phyloP scores from a whole-genome alignment of 2,329 filamentous ascomycete species.

The Paracoccidioides lutzii region DNA sequence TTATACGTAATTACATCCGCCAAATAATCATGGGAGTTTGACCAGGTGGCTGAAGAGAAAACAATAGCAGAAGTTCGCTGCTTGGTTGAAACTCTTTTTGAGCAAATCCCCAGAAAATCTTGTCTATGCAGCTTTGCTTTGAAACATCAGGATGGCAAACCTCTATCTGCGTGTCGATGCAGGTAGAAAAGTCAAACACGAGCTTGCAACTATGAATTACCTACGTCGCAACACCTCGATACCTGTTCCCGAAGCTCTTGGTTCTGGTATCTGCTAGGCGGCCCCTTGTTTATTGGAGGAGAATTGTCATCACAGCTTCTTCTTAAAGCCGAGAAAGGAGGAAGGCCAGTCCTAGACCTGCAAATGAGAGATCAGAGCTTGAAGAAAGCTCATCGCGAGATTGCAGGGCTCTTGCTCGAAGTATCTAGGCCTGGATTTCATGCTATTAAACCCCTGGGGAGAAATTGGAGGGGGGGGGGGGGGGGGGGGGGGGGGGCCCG shows the following conservation, averaged over 20 bases:
- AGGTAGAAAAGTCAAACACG: conserved; percentile 19
- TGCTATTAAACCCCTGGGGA: conserved; percentile 10
- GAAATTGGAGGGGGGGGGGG: too few species aligned
- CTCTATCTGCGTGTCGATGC: conserved; percentile 14
- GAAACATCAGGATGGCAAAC: conserved; percentile 12
- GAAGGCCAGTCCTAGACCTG: conserved; percentile 9
- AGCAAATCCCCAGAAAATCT: conserved; percentile 14
- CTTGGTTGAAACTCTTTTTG: conserved; percentile 16
- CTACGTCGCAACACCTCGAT: conserved; percentile 16
- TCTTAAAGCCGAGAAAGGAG: conserved; percentile 11
- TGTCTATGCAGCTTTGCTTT: conserved; percentile 16
- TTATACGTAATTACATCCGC: too few species aligned
- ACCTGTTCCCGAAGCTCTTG: conserved; percentile 16
- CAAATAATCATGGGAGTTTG: too few species aligned
- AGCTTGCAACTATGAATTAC: conserved; percentile 18
- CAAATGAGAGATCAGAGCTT: conserved; percentile 8
- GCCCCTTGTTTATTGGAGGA: conserved; percentile 12
- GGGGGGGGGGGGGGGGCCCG: too few species aligned
- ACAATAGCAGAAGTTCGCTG: conserved; percentile 14
- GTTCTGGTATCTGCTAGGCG: conserved; percentile 17
- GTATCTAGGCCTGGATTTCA: conserved; percentile 11
- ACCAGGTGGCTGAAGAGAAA: conserved; percentile 15
- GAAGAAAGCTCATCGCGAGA: conserved; percentile 9
- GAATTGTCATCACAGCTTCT: too few species aligned
- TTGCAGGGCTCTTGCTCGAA: conserved; percentile 11